Evolutionary conservation across 805 yeast genomes (phyloP).

Genomic region (Ascoidea rubescens): DNA sequence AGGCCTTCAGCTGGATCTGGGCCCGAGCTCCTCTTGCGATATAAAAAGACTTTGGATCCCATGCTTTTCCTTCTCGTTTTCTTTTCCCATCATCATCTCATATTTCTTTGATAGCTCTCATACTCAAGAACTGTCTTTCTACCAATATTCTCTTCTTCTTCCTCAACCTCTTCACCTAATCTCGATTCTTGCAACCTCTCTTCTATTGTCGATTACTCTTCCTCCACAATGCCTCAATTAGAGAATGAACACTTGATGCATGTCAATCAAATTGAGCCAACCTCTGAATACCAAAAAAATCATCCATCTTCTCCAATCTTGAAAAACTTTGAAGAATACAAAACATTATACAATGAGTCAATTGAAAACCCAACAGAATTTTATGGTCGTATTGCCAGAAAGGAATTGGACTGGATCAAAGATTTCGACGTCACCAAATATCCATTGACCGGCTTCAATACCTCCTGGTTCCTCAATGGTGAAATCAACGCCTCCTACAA

Average conservation of each 20-base stretch:
- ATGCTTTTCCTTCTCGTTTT: neutral
- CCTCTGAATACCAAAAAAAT: slow-evolving; percentile 10
- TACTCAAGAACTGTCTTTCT: neutral
- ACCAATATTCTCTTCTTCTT: neutral
- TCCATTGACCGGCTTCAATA: slow-evolving; percentile 21
- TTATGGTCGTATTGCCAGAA: slow-evolving; percentile 38
- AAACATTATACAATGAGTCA: slow-evolving; percentile 37
- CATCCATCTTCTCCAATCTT: slow-evolving; percentile 35
- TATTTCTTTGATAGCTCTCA: neutral
- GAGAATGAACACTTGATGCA: slow-evolving; percentile 19
- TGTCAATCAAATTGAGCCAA: slow-evolving; percentile 14
- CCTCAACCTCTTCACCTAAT: neutral
- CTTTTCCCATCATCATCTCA: neutral
- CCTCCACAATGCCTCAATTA: slow-evolving; percentile 11
- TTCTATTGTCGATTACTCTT: neutral
- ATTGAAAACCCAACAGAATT: slow-evolving; percentile 39
- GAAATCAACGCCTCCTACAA: slow-evolving; percentile 49
- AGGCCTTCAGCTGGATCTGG: too few species aligned
- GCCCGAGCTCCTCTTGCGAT: too few species aligned
- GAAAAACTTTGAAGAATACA: slow-evolving; percentile 34
- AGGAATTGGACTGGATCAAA: slow-evolving; percentile 36
- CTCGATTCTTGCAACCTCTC: neutral
- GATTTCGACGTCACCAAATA: slow-evolving; percentile 34
- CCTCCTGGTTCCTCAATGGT: slow-evolving; percentile 71
- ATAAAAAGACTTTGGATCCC: neutral